phyloP scores from a whole-genome alignment of 495 filamentous ascomycete genomes.

The Xylaria venustula region DNA sequence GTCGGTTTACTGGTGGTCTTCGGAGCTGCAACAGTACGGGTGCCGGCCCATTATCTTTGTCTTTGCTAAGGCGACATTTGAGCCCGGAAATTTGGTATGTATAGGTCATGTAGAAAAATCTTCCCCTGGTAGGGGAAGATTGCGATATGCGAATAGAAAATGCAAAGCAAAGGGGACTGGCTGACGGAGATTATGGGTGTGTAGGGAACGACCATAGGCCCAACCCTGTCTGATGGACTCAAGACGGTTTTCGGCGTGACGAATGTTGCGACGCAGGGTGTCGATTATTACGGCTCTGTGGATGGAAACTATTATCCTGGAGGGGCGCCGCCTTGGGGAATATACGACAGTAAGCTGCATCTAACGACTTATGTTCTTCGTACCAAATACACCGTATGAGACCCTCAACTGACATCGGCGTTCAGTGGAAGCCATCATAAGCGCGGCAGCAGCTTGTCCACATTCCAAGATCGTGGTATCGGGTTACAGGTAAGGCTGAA shows the following conservation, averaged over 20 bases:
- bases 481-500: constrained; percentile 24
- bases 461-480: constrained; percentile 30
- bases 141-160: background rate
- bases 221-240: constrained; percentile 37
- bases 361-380: background rate
- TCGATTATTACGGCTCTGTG: constrained; percentile 39
- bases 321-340: constrained; percentile 32
- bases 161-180: background rate
- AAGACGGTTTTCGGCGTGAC: constrained; percentile 37
- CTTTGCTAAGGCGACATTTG: constrained; percentile 49
- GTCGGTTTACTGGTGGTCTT: constrained; percentile 28
- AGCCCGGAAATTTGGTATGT: constrained; percentile 51
- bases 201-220: constrained; percentile 44
- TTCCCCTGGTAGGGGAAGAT: too few species aligned
- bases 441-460: constrained; percentile 27
- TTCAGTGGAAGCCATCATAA: constrained; percentile 24
- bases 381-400: too few species aligned
- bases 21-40: constrained; percentile 40
- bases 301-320: constrained; percentile 38
- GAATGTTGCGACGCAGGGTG: constrained; percentile 38
- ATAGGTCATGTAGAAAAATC: too few species aligned
- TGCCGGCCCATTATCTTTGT: constrained; percentile 46
- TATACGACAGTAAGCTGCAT: constrained; percentile 27
- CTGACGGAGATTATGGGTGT: too few species aligned
- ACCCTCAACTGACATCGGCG: background rate